These are phyloP conservation scores for Malus sieversii DNA, from an alignment of 306 rosid species.

Conservation along the genomic window DNA sequence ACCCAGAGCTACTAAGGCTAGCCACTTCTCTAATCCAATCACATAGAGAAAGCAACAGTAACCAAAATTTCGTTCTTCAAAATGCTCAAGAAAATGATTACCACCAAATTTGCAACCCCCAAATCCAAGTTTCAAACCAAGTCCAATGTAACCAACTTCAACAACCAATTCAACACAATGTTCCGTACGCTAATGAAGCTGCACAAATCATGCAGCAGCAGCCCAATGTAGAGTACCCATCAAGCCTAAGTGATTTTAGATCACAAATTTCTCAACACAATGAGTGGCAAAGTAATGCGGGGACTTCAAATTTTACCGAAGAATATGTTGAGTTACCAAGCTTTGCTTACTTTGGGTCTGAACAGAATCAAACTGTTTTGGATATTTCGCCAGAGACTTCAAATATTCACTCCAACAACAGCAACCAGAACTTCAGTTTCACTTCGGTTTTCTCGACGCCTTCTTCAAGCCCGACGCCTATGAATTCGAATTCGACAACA, in stretches of 20 bases:
- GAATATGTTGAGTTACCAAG: constrained; percentile 25
- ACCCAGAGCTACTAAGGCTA: constrained; percentile 59
- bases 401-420: constrained; percentile 29
- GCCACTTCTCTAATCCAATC: constrained; percentile 65
- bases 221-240: constrained; percentile 22
- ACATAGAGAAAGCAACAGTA: constrained; percentile 13
- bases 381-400: constrained; percentile 39
- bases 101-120: constrained; percentile 26
- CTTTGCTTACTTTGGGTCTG: constrained; percentile 16
- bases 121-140: constrained; percentile 15
- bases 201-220: constrained; percentile 11
- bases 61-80: constrained; percentile 14
- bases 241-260: constrained; percentile 26
- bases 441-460: constrained; percentile 70
- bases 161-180: constrained; percentile 16
- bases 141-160: constrained; percentile 28
- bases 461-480: constrained; percentile 58
- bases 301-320: constrained; percentile 13
- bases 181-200: constrained; percentile 26
- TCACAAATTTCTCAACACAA: constrained; percentile 29
- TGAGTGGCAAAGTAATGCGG: constrained; percentile 35
- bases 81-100: constrained; percentile 14
- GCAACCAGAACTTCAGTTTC: constrained; percentile 37
- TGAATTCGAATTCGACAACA: constrained; percentile 65
- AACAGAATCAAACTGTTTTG: constrained; percentile 14